These are phyloP conservation scores for Acrocalymma vagum DNA, from an alignment of 2,329 filamentous ascomycete species.

Conservation along the genomic window DNA sequence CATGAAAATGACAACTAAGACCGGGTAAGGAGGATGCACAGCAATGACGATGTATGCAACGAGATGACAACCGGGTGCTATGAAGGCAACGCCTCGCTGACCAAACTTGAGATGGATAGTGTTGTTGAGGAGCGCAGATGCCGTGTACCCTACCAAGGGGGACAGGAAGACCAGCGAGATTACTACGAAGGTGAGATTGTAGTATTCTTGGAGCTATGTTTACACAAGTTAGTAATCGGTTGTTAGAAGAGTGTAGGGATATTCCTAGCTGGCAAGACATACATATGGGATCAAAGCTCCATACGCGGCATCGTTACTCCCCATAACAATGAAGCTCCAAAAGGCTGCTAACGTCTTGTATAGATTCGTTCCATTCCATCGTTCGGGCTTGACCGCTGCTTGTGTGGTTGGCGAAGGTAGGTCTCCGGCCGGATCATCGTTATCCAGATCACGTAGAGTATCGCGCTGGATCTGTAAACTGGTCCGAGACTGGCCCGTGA, in stretches of 20 bases:
- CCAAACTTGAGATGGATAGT: constrained; percentile 70
- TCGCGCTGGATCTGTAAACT: constrained; percentile 27
- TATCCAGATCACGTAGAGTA: constrained; percentile 15
- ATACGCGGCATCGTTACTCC: constrained; percentile 73
- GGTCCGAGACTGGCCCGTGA: constrained; percentile 12
- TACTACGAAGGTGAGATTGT: constrained; percentile 67
- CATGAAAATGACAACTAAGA: constrained; percentile 70
- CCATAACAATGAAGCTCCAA: constrained; percentile 70
- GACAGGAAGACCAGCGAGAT: constrained; percentile 74
- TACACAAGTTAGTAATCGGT: too few relatives aligned
- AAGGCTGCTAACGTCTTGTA: constrained; percentile 67
- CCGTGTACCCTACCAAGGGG: constrained; percentile 71
- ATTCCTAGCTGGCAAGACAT: constrained; percentile 6
- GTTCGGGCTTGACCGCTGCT: constrained; percentile 55
- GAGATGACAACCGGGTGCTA: constrained; percentile 70
- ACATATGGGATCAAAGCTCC: constrained; percentile 64
- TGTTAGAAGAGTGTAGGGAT: neutral
- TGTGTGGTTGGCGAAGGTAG: constrained; percentile 57
- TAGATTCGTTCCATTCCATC: constrained; percentile 72
- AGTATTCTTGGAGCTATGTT: constrained; percentile 69
- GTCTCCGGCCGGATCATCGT: constrained; percentile 44
- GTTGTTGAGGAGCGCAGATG: constrained; percentile 71
- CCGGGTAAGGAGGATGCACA: constrained; percentile 74
- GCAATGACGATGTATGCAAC: constrained; percentile 71
- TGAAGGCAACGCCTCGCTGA: constrained; percentile 74